phyloP scores from a whole-genome alignment of 306 rosid genomes.

The Lathyrus sativus region DNA sequence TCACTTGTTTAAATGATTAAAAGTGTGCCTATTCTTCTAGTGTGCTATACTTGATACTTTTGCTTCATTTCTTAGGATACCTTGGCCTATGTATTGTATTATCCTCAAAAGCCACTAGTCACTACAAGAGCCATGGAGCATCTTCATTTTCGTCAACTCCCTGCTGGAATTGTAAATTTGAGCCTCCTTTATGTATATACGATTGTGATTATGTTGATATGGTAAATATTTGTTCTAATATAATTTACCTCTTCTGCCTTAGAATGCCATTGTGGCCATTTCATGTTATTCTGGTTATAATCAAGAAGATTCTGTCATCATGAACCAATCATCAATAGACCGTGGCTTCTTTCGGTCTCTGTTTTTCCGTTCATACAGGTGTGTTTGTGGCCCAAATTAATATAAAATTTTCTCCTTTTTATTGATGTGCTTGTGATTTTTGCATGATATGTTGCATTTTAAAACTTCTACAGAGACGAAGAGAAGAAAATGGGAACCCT shows the following conservation, averaged over 20 bases:
- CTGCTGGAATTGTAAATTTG: constrained; percentile 90
- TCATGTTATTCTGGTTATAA: constrained; percentile 96
- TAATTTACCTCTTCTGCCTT: constrained; percentile 19
- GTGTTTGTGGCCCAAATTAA: constrained; percentile 27
- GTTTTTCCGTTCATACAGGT: constrained; percentile 98
- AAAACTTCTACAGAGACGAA: constrained; percentile 66
- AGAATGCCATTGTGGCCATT: constrained; percentile 99
- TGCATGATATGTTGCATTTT: constrained; percentile 13
- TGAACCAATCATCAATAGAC: constrained; percentile 96
- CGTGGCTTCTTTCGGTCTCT: constrained; percentile 97
- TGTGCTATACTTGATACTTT: constrained; percentile 15
- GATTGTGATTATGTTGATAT: constrained; percentile 11
- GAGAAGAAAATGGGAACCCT: constrained; percentile 99
- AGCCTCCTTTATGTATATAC: constrained; percentile 6
- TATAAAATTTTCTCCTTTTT: neutral
- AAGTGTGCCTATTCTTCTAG: neutral
- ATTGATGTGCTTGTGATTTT: constrained; percentile 22
- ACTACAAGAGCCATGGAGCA: constrained; percentile 99
- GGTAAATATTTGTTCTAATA: constrained; percentile 20
- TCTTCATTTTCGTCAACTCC: constrained; percentile 98
- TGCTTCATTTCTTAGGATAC: constrained; percentile 64
- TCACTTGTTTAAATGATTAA: constrained; percentile 20
- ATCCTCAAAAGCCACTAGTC: constrained; percentile 97
- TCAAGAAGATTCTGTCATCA: constrained; percentile 98
- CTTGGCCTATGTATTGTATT: constrained; percentile 93